Percentiles rank a stretch among this genome's conserved stretches.
Evolutionary conservation across 2,329 filamentous ascomycete species (phyloP).

Genomic region (Calonectria multiphialidica): DNA sequence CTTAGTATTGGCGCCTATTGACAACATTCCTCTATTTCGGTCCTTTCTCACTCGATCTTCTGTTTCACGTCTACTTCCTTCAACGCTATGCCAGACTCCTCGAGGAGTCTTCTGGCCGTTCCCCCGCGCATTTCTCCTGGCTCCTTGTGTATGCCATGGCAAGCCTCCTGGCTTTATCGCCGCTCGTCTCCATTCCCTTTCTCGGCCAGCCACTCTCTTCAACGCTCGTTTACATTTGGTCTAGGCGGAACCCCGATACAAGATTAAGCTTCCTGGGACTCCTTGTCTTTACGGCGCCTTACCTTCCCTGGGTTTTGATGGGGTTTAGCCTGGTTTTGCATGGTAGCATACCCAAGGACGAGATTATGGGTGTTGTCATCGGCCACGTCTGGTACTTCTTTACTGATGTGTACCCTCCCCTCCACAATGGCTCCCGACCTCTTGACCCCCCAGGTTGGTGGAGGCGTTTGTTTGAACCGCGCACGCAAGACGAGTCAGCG

Average conservation of each 20-base stretch:
- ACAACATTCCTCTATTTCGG: constrained; percentile 99
- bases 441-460: constrained; percentile 93
- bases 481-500: constrained; percentile 59
- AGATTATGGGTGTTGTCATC: constrained; percentile 94
- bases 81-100: constrained; percentile 95
- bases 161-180: constrained; percentile 84
- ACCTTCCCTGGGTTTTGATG: constrained; percentile 96
- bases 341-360: constrained; percentile 90
- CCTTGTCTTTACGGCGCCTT: constrained; percentile 92
- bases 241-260: constrained; percentile 91
- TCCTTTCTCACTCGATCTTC: constrained; percentile 89
- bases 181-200: constrained; percentile 91
- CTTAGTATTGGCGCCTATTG: constrained; percentile 93
- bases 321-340: constrained; percentile 93
- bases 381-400: constrained; percentile 99
- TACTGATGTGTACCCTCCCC: constrained; percentile 92
- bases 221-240: constrained; percentile 98
- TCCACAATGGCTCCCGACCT: constrained; percentile 86
- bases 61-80: constrained; percentile 99
- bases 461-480: constrained; percentile 84
- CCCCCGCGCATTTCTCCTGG: constrained; percentile 95
- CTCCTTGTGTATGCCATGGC: constrained; percentile 87
- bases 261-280: constrained; percentile 89
- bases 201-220: constrained; percentile 94
- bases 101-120: constrained; percentile 93